Base-by-base conservation (phyloP, 2,329 filamentous ascomycete species). In the Phoma herbarum region DNA sequence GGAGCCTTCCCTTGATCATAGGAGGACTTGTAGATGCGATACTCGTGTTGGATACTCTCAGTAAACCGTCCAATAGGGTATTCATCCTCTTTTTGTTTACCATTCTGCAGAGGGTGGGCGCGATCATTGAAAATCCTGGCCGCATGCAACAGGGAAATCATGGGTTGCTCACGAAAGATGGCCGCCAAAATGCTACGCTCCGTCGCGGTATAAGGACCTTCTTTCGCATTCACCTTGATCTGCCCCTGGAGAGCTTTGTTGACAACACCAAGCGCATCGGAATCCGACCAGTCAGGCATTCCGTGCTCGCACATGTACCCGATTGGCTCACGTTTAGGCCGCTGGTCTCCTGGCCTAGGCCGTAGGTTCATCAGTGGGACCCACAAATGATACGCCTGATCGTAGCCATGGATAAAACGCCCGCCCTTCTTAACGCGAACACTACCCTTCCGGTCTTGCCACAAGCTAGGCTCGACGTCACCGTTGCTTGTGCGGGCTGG, bases 361-460 rank as follows among this genome's bases (percentile, higher is more conserved):
- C 72, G 69, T 66, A 75, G 71, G 18, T 76, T 72, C 9, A 76
- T 72, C 4, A 76, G 52, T 1, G 26, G 48, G 1, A 57, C 16
- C 26, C 22, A 57, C 48, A 57, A 35, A 12, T 57, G 43, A 3
- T 43, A 5, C 1, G 43, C 48, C 16, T 57, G 55, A 20, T 57
- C 55, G 14, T 57, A 57, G 11, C 26, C 48, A 1, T 48, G 8
- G 11, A 57, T 42, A 10, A 53, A 54, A 0, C 65, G 65, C 2
- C 39, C 42, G 5, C 69, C 70, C 1, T 53, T 56, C 50, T 66
- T 63, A 52, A 71, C 67, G 0, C 62, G 66, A 48, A 57, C 37
- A 6, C n/a, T 35, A 12, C 52, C 64, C 12, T 66, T 66, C 6
- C 69, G 66, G 23, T 74, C 67, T 35, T 76, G 70, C 69, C 68